Evolutionary conservation across 23 red algal species (phyloP), one percentile per base, ranked within the genome.

Genomic region (Gracilaria domingensis): DNA sequence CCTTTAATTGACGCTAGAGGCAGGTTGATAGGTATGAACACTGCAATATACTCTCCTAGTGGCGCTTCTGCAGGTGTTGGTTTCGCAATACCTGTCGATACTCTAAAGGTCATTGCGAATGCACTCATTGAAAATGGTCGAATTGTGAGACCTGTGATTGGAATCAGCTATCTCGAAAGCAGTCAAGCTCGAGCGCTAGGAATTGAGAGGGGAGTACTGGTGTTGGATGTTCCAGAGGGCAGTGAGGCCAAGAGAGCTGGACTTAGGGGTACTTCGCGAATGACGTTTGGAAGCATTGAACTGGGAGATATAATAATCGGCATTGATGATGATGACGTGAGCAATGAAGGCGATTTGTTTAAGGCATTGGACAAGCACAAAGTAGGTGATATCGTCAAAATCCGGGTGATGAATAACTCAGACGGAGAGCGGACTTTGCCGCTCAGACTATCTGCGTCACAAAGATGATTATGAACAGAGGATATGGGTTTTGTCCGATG

Each of bases 31-130:
- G 97, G 97, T 25, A 99, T 99, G 97, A 99, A 95, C 81, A 99
- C 97, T 18, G 83, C 86, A 17, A 99, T 99, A 60, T 96, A 96
- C 47, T 96, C 93, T 44, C 84, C 93, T 2, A 90, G 82, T 45
- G 97, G 97, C 24, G 84, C 93, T 23, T 94, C 89, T 58, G 92
- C 97, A 12, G 97, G 97, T 26, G 93, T 99, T 38, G 97, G 97
- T 2, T 99, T 99, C 80, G 97, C 97, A 35, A 99, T 99, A 59
- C 97, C 97, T 17, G 86, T 96, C 24, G 97, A 99, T 67, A 99
- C 97, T 38, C 74, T 99, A 29, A 83, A 84, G n/a, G 82, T 93
- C 24, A 93, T 99, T 62, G 97, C 95, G 17, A 57, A 96, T n/a
- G 86, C 66, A 23, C 89, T 99, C 49, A 99, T 99, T 54, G 87